Conservation (phyloP, 805 yeast species). For the Maudiozyma barnettii region DNA sequence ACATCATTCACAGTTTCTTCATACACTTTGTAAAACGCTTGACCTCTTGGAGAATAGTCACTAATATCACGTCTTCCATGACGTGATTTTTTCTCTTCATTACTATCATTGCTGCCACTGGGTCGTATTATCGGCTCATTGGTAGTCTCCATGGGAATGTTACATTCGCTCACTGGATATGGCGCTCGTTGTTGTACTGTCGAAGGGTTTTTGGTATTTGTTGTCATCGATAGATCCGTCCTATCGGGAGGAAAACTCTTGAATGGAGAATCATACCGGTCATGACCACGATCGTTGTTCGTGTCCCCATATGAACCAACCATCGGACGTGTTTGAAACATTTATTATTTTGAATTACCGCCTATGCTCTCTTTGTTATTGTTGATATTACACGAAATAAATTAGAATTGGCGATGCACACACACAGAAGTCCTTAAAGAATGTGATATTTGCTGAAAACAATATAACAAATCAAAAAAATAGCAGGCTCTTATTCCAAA, state of each 20-base stretch:
- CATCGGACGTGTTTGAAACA: neutral
- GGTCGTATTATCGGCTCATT: neutral
- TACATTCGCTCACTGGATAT: neutral
- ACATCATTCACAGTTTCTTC: slow-evolving; percentile 20
- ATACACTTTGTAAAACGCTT: slow-evolving; percentile 18
- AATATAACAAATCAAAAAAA: no score
- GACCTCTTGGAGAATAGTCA: slow-evolving; percentile 11
- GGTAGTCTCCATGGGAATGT: neutral
- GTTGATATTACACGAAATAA: no score
- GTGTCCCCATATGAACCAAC: neutral
- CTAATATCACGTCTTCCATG: neutral
- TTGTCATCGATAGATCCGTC: neutral
- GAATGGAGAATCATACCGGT: neutral
- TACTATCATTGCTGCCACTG: neutral
- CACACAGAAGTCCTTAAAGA: no score
- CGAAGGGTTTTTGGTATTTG: no score
- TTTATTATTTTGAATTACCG: no score
- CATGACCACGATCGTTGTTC: neutral
- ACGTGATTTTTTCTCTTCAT: neutral
- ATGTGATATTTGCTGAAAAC: no score
- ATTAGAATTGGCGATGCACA: no score
- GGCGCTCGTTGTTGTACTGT: neutral
- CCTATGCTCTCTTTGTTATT: no score
- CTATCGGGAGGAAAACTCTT: neutral
- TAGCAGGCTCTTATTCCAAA: no score